Conservation (phyloP, 2,329 filamentous ascomycete genomes). For the Microdochium trichocladiopsis region DNA sequence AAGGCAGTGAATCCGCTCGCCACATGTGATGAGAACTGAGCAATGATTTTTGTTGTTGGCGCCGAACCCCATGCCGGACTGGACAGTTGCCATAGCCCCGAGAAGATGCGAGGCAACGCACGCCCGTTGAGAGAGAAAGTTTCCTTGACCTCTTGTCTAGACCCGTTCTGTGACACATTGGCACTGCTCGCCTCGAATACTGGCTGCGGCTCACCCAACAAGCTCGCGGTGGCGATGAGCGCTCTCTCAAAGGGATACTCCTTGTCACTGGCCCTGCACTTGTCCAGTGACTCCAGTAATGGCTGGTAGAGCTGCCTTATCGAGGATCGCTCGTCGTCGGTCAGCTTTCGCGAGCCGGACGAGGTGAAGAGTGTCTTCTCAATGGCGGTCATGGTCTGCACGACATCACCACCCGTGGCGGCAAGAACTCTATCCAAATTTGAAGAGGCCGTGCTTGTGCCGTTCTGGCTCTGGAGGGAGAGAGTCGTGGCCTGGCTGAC, state of each 20-base stretch:
- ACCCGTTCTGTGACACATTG: background rate
- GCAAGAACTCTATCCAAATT: conserved; percentile 2
- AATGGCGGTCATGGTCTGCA: conserved; percentile 26
- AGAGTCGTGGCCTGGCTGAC: conserved; percentile 3
- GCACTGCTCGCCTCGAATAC: background rate
- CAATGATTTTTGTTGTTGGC: conserved; percentile 14
- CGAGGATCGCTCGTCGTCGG: conserved; percentile 5
- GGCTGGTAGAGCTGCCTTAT: conserved; percentile 1
- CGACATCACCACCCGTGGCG: conserved; percentile 21
- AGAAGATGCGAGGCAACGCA: conserved; percentile 16
- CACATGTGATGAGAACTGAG: conserved; percentile 15
- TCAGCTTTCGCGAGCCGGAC: conserved; percentile 9
- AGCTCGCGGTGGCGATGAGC: background rate
- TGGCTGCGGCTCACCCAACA: background rate
- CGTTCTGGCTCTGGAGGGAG: background rate
- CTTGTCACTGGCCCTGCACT: background rate
- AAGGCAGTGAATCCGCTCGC: conserved; percentile 16
- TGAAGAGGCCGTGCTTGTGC: background rate
- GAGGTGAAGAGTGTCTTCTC: conserved; percentile 19
- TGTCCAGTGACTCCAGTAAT: background rate
- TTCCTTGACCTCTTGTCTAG: conserved; percentile 3
- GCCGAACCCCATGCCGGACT: conserved; percentile 20
- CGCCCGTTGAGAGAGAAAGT: conserved; percentile 12
- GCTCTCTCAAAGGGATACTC: conserved; percentile 3
- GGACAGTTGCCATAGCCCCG: conserved; percentile 21